Base-by-base conservation (phyloP, 768 basidiomycete species). In the Naganishia antarctica region DNA sequence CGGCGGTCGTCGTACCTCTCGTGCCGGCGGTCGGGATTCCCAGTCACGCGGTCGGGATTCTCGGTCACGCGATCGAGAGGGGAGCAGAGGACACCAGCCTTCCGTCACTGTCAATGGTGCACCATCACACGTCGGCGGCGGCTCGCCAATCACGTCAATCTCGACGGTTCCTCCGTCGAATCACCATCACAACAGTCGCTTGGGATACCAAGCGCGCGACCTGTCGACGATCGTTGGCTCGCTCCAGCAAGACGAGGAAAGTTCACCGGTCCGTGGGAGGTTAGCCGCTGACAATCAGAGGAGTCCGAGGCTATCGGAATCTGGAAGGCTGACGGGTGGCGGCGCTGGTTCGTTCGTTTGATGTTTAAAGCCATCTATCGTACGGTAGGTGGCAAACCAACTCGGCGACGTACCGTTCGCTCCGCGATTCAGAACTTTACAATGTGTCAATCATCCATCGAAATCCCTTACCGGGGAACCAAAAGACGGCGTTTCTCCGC, bases 201-300 rank as follows among this genome's bases (percentile, higher is more conserved):
- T 25, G 16, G 25, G 48, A 28, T 49, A 48, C 25, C 61, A 34
- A 11, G 32, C 31, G 7, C 29, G 37, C 9, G 63, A 64, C 6
- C 37, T 64, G 11, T 51, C 47, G 31, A 64, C 63, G 15, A 64
- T 64, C n/a, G 44, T 64, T 32, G 63, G 63, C 11, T 64, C 63
- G 6, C 53, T 59, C 28, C 53, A 40, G 32, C 37, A 21, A 32
- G 21, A 57, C 11, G 53, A 57, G 32, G 53, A 41, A 9, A 13
- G 6, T 11, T 57, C 53, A 21, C 53, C 53, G 1, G 4, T 12
- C 23, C 47, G 28, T 12, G 47, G 9, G 25, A 49, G 23, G 47
- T 5, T 9, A 23, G 47, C 5, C 4, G 47, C 4, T 9, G 9
- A 31, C 4, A 15, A n/a, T 37, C 21, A 21, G 50, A 40, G 37